A percentile compares a stretch with the other conserved stretches of the same genome.
Conservation (phyloP, 371 early-diverging fungal species). For the Actinomucor elegans region DNA sequence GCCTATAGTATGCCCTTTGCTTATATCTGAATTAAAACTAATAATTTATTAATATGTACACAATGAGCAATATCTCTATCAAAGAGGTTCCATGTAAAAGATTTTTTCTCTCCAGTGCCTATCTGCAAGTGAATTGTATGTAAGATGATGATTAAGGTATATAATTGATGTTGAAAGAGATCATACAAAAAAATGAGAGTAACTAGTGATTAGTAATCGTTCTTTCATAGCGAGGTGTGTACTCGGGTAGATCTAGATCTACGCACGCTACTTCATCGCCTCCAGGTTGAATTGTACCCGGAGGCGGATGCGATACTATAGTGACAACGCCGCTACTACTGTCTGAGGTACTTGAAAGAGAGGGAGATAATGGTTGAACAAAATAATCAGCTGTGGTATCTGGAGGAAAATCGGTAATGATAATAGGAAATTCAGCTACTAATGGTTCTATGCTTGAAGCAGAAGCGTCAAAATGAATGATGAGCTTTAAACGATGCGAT, state of each 20-base stretch:
- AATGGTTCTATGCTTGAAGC: slow-evolving; percentile 14
- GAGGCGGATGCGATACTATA: neutral
- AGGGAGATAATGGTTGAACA: slow-evolving; percentile 6
- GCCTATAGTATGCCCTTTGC: no score
- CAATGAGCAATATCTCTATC: no score
- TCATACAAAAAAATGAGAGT: no score
- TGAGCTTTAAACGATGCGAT: slow-evolving; percentile 29
- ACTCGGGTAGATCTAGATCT: slow-evolving; percentile 45
- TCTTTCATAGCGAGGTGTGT: slow-evolving; percentile 38
- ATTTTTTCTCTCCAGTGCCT: no score
- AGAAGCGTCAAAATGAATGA: slow-evolving; percentile 24
- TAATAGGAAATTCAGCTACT: slow-evolving; percentile 32
- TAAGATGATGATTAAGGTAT: no score
- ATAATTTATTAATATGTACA: no score
- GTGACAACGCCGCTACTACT: no score
- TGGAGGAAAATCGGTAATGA: slow-evolving; percentile 38
- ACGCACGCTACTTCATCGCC: slow-evolving; percentile 39
- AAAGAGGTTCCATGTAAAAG: no score
- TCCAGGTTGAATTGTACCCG: slow-evolving; percentile 11
- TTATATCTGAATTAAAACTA: no score
- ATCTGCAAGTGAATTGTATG: no score
- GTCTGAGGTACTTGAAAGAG: neutral
- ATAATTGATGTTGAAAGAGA: no score
- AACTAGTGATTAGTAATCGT: no score
- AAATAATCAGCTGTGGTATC: slow-evolving; percentile 10